These are phyloP conservation scores for Falciphora oryzae DNA, from an alignment of 2,329 filamentous ascomycete species.

Conservation along the genomic window DNA sequence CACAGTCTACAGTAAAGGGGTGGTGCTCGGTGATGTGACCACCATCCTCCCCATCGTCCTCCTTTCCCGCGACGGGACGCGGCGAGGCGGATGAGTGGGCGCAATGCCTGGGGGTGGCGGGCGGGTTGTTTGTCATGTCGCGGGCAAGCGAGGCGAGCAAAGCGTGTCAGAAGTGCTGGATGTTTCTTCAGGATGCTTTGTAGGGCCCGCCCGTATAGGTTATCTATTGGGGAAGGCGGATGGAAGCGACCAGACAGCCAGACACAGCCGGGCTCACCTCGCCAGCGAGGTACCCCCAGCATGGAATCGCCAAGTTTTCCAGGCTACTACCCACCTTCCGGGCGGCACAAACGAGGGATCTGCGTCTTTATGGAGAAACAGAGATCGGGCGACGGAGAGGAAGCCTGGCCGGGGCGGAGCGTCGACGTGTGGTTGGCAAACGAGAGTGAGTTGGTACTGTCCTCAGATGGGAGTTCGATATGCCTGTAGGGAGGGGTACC, in stretches of 20 bases:
- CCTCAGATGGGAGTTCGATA: not conserved
- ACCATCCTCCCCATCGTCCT: not conserved
- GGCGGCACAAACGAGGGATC: no score
- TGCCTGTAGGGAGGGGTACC: not conserved
- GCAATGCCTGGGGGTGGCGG: not conserved
- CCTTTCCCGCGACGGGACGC: not conserved
- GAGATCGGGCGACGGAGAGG: no score
- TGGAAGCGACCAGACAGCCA: not conserved
- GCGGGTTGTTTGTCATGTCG: not conserved
- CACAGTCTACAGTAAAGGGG: not conserved
- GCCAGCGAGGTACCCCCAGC: no score
- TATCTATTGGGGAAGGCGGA: not conserved
- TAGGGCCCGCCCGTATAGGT: not conserved
- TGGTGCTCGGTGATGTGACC: not conserved
- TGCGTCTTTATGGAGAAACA: no score
- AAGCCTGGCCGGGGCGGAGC: no score
- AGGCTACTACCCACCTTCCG: no score
- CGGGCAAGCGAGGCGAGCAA: not conserved
- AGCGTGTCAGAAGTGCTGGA: not conserved
- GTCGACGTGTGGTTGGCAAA: no score
- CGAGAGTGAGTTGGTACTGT: no score
- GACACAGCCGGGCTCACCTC: not conserved
- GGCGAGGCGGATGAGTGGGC: not conserved
- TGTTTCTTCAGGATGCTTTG: not conserved
- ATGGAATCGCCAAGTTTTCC: no score